phyloP scores from a whole-genome alignment of 176 grass and related monocot genomes.

The Luzula sylvatica region DNA sequence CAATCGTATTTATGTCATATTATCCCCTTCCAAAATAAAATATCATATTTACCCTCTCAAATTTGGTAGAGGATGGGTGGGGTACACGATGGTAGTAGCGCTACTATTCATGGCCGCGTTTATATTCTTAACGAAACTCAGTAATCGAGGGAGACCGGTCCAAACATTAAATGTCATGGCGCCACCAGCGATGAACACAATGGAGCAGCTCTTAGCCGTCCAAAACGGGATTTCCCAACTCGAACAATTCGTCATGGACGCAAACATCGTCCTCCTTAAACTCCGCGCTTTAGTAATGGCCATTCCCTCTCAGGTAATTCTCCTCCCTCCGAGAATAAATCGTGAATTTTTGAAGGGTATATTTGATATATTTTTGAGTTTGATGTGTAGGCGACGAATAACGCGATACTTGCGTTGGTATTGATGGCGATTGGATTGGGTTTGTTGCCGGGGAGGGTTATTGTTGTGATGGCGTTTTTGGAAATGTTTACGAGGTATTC shows the following conservation, averaged over 20 bases:
- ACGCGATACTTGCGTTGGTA: conserved; percentile 50
- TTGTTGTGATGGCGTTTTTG: conserved; percentile 52
- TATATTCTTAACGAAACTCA: conserved; percentile 80
- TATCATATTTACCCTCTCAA: conserved; percentile 9
- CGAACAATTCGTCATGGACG: conserved; percentile 84
- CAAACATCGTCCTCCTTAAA: conserved; percentile 89
- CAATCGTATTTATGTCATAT: too few relatives aligned
- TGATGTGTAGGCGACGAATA: conserved; percentile 60
- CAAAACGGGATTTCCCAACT: conserved; percentile 94
- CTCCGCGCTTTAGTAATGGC: conserved; percentile 68
- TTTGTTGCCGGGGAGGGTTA: conserved; percentile 45
- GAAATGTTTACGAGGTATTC: conserved; percentile 78
- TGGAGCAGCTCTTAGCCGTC: conserved; percentile 96
- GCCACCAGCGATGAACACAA: conserved; percentile 75
- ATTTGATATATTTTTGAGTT: not conserved
- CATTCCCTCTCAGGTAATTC: conserved; percentile 11
- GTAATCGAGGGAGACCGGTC: conserved; percentile 54
- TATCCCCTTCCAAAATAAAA: not conserved
- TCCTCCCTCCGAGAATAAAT: too few relatives aligned
- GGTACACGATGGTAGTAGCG: conserved; percentile 44
- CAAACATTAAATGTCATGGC: conserved; percentile 62
- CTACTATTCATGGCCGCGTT: conserved; percentile 69
- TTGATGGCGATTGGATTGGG: conserved; percentile 46
- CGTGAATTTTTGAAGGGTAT: not conserved
- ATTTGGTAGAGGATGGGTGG: conserved; percentile 76